A percentile compares a stretch with the other conserved stretches of the same genome.
Evolutionary conservation across 306 rosid genomes (phyloP).

Genomic region (Trifolium pratense): DNA sequence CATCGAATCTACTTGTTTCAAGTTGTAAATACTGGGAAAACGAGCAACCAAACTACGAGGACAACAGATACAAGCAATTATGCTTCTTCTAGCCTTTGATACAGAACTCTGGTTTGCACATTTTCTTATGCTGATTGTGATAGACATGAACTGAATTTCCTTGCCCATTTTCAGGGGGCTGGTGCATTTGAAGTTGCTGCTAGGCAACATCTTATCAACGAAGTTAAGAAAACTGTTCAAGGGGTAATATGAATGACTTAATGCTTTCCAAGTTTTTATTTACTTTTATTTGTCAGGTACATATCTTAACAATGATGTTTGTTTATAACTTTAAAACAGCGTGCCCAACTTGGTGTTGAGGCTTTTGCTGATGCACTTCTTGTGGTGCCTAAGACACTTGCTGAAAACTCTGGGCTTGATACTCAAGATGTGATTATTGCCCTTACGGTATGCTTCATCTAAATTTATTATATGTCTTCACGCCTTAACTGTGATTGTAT

Average conservation of each 20-base stretch:
- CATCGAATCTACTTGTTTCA: too few relatives aligned
- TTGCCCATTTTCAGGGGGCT: constrained; percentile 72
- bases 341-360: constrained; percentile 95
- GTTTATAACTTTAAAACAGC: constrained; percentile 63
- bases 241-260: constrained; percentile 69
- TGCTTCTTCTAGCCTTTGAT: neutral
- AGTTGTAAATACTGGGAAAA: too few relatives aligned
- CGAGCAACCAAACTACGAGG: too few relatives aligned
- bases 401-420: constrained; percentile 96
- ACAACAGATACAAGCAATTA: too few relatives aligned
- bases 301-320: constrained; percentile 24
- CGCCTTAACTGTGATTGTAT: neutral
- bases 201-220: constrained; percentile 75
- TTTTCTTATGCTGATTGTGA: constrained; percentile 39
- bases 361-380: constrained; percentile 99
- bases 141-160: constrained; percentile 30
- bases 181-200: constrained; percentile 99
- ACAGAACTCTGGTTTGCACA: constrained; percentile 16
- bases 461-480: neutral
- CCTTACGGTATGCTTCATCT: constrained; percentile 72
- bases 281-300: constrained; percentile 4
- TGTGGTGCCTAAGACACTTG: constrained; percentile 94
- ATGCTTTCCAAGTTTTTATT: neutral
- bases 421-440: constrained; percentile 91
- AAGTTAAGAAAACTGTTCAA: constrained; percentile 91